Evolutionary conservation across 371 early-diverging fungal species (phyloP), one percentile per base, ranked within the genome.

Genomic region (Rhizopus arrhizus): DNA sequence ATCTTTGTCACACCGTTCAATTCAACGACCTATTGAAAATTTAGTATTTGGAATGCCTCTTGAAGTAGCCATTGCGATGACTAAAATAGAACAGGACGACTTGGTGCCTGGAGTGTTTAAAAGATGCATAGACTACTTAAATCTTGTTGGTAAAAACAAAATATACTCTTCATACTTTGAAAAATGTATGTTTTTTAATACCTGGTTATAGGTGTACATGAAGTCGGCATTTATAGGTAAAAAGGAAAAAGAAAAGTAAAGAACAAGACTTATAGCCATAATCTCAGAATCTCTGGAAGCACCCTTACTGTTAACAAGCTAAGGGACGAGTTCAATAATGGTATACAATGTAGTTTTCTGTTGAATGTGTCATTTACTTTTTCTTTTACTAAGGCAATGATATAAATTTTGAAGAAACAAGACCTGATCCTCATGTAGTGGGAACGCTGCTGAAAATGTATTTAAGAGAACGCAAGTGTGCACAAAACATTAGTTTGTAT

Each of bases 381-480:
- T 9, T 13, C 36, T 43, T 11, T 9, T 29, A 47, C n/a, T 40
- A 66, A 81, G 86, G 83, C 5, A 61, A 66, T 36, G 84, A 85
- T 58, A 65, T 83, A 36, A 80, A 87, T 65, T 80, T 85, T 55
- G 49, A 73, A 61, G 61, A 61, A 29, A 74, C 78, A 6, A 67
- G 66, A 13, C 75, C 87, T 41, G 93, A 93, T 60, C 86, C 90
- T 1, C 92, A 94, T 63, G 91, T 85, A 13, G 88, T 93, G 12
- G 85, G 91, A n/a, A 85, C 92, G 2, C 68, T 94, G 22, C 75
- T 94, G n/a, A 94, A 93, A 62, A 83, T 89, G 62, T 94, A 86
- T 63, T 65, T 94, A 28, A 78, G 94, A 43, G 92, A 92, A 75
- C 65, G 87, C 85, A 81, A 74, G 75, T 50, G 22, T 22, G 22